Base-by-base conservation (phyloP, 768 basidiomycete species). In the Phylloporus sp. region DNA sequence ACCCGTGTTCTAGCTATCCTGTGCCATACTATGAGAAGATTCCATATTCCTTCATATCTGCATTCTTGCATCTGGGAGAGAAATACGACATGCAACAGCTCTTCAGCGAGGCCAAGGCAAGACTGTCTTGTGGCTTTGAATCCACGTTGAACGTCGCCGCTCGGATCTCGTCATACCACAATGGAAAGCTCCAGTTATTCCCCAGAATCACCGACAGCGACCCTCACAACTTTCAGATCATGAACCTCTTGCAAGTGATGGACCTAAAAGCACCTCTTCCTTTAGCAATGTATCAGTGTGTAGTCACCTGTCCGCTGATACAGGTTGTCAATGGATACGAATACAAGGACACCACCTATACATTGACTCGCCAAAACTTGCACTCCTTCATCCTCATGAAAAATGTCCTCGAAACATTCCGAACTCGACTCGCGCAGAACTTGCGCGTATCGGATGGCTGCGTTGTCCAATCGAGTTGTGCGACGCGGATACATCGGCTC, bases 21-120 rank as follows among this genome's bases (percentile, higher is more conserved):
- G 0, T 15, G 3, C 40, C 34, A 4, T 16, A 16, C 22, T 24
- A 50, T 6, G 27, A 39, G 35, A 40, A 28, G 31, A 27, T 20
- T 27, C 43, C 53, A 1, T 5, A 62, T 20, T 23, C 41, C 11
- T 0, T 46, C 20, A 31, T 53, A 3, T 22, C 47, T 1, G 49
- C 49, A 12, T 63, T 58, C 16, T 18, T 64, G 20, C 58, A 22
- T 18, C 10, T 58, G 16, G 60, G 60, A 13, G 47, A 59, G 10
- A 64, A 62, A 47, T 65, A 65, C 10, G 28, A 2, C 35, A 55
- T 65, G 12, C 26, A 27, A 1, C 6, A 7, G 6, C 41, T 64
- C 26, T 11, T 36, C 39, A 6, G 43, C 2, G 54, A 57, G 35
- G 64, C 54, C 0, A 54, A 50, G n/a, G 29, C 15, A 10, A 51